Percentiles rank a stretch among this genome's conserved stretches.
Evolutionary conservation across 2,329 filamentous ascomycete genomes (phyloP).

Genomic region (Colletotrichum cuscutae): DNA sequence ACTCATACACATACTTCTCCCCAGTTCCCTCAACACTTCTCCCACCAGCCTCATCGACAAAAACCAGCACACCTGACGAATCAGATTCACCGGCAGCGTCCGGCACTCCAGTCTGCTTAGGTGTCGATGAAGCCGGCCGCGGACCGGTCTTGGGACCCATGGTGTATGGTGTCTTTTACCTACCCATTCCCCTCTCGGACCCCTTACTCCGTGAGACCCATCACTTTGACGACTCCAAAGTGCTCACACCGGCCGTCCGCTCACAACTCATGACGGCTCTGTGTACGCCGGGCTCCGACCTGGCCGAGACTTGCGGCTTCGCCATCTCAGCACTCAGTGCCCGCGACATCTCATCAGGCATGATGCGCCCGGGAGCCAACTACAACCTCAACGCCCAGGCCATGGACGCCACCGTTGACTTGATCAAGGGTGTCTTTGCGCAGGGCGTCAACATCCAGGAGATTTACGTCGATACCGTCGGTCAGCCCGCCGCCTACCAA

Average conservation of each 20-base stretch:
- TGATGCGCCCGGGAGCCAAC: conserved; percentile 71
- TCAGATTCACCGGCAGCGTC: conserved; percentile 39
- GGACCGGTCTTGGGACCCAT: conserved; percentile 90
- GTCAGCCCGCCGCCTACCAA: conserved; percentile 85
- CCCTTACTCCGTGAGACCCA: conserved; percentile 81
- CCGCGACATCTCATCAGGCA: conserved; percentile 81
- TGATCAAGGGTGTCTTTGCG: conserved; percentile 82
- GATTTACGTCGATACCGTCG: conserved; percentile 96
- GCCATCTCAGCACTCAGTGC: conserved; percentile 85
- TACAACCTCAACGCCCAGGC: conserved; percentile 98
- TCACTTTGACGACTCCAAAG: conserved; percentile 96
- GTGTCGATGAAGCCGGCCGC: conserved; percentile 93
- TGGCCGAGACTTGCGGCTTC: conserved; percentile 76
- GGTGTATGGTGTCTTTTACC: conserved; percentile 78
- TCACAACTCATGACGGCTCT: conserved; percentile 75
- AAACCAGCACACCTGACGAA: conserved; percentile 20
- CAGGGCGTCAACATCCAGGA: conserved; percentile 85
- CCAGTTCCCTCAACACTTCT: conserved; percentile 72
- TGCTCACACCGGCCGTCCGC: conserved; percentile 83
- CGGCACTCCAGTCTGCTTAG: conserved; percentile 71
- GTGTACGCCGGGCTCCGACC: conserved; percentile 69
- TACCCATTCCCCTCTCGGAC: conserved; percentile 77
- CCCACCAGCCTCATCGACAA: conserved; percentile 45
- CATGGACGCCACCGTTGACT: conserved; percentile 86
- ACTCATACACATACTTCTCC: conserved; percentile 79